Evolutionary conservation across 179 eudicot genomes (phyloP).

Genomic region (Beta macrorhiza): DNA sequence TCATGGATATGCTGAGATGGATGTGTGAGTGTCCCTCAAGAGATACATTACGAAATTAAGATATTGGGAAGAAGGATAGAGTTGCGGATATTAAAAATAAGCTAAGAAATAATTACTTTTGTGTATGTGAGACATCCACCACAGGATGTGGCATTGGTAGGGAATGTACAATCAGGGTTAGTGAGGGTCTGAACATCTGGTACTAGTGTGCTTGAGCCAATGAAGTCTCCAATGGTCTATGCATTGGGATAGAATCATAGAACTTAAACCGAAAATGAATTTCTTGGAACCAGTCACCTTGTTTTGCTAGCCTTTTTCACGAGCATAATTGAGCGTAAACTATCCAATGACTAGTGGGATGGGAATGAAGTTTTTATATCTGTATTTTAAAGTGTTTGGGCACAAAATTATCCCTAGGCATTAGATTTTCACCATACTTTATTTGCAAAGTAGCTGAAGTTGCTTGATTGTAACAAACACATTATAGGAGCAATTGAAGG

Average conservation of each 20-base stretch:
- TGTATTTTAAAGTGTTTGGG: neutral
- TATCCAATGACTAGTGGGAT: neutral
- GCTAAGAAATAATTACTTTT: too few relatives aligned
- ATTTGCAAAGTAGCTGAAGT: neutral
- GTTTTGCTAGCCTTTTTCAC: neutral
- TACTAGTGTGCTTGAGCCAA: neutral
- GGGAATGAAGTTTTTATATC: neutral
- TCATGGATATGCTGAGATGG: too few relatives aligned
- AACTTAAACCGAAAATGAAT: neutral
- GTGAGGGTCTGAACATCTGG: neutral
- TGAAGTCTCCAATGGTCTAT: neutral
- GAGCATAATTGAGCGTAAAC: neutral
- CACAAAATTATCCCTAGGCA: neutral
- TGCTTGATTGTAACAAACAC: neutral
- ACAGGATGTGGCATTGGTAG: too few relatives aligned
- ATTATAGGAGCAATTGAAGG: neutral
- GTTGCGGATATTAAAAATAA: too few relatives aligned
- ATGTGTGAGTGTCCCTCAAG: too few relatives aligned
- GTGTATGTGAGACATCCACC: too few relatives aligned
- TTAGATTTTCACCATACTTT: neutral
- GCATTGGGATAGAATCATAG: neutral
- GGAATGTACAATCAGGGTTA: too few relatives aligned
- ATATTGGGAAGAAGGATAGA: too few relatives aligned
- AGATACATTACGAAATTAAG: too few relatives aligned
- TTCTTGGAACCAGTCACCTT: neutral